A percentile compares a stretch with the other conserved stretches of the same genome.
Evolutionary conservation across 2,329 filamentous ascomycete species (phyloP).

Genomic region (Emergomyces orientalis): DNA sequence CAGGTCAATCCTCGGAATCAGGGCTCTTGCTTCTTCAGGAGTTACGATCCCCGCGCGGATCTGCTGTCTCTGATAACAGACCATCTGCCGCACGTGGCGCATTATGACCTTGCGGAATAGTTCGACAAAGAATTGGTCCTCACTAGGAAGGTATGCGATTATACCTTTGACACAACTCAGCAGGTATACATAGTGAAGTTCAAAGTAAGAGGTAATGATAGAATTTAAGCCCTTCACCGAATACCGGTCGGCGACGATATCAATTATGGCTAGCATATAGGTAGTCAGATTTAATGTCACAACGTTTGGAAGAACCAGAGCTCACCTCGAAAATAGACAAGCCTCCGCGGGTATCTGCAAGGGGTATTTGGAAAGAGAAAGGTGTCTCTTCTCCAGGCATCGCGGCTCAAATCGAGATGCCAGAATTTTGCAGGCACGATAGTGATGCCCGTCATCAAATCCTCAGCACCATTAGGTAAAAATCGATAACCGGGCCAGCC

Average conservation of each 20-base stretch:
- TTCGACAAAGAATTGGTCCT: slow-evolving; percentile 6
- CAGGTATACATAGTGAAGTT: not conserved
- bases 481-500: slow-evolving; percentile 10
- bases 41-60: slow-evolving; percentile 4
- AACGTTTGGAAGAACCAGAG: not conserved
- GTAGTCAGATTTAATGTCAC: not conserved
- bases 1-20: slow-evolving; percentile 5
- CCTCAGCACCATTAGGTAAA: not conserved
- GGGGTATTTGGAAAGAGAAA: not conserved
- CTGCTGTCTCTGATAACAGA: slow-evolving; percentile 1
- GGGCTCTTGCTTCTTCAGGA: not conserved
- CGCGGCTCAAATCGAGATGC: slow-evolving; percentile 6
- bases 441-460: not conserved
- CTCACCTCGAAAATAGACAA: not conserved
- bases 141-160: slow-evolving; percentile 1
- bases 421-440: slow-evolving; percentile 7
- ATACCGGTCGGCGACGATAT: not conserved
- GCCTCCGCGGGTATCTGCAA: not conserved
- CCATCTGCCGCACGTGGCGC: not conserved
- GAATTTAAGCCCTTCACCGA: not conserved
- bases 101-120: not conserved
- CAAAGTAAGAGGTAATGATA: not conserved
- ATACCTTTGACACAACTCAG: not conserved
- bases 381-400: not conserved
- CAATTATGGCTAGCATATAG: not conserved